Percentiles rank a stretch among this genome's conserved stretches.
Conservation (phyloP, 1,284 basidiomycete genomes). For the Apiotrichum veenhuisii region DNA sequence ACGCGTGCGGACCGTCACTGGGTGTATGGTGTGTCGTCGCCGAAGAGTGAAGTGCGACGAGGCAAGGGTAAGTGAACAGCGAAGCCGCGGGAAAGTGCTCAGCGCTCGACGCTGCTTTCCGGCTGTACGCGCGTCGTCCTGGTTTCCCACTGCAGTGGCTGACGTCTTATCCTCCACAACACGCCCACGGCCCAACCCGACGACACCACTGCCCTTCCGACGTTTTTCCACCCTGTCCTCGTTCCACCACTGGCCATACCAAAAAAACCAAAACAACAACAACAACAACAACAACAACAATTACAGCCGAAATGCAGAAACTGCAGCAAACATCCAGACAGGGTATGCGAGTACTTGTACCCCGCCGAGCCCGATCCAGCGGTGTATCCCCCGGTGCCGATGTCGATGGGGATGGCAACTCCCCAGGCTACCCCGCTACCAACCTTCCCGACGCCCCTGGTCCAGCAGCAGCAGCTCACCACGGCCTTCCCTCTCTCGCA, state of each 20-base stretch:
- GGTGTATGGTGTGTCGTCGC: constrained; percentile 8
- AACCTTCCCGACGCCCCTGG: neutral
- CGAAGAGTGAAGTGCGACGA: constrained; percentile 12
- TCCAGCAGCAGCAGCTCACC: no score
- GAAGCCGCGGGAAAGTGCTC: no score
- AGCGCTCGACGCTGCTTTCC: no score
- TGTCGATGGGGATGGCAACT: neutral
- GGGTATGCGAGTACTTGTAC: constrained; percentile 13
- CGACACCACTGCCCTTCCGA: no score
- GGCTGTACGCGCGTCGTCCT: no score
- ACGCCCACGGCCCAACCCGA: no score
- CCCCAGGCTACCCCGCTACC: neutral
- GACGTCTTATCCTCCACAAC: no score
- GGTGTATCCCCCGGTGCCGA: neutral
- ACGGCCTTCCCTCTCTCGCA: neutral
- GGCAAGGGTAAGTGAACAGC: neutral
- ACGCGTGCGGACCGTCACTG: constrained; percentile 11
- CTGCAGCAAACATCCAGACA: constrained; percentile 6
- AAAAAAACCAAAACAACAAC: no score
- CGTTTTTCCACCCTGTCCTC: no score
- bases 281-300: no score
- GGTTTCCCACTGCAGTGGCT: no score
- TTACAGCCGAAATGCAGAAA: constrained; percentile 7
- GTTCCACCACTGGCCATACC: no score
- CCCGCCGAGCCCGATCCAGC: neutral